Evolutionary conservation across 768 basidiomycete species (phyloP).

Genomic region (Russula ochroleuca): DNA sequence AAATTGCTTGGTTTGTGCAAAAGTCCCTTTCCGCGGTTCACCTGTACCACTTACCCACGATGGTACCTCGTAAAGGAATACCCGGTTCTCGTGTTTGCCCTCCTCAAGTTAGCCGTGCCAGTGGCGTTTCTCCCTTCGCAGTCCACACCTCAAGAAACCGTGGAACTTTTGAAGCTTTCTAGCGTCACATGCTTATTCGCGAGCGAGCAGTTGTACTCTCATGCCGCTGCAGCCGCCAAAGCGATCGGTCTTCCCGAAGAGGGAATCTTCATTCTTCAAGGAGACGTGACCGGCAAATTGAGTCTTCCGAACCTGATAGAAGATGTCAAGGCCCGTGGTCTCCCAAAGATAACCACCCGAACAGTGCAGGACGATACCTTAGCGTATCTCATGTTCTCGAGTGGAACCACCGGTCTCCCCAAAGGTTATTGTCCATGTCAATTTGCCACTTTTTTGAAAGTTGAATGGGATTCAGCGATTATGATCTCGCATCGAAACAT

Average conservation of each 20-base stretch:
- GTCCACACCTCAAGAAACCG: conserved; percentile 54
- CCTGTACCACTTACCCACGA: background rate
- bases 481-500: conserved; percentile 69
- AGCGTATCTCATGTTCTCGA: conserved; percentile 71
- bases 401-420: conserved; percentile 71
- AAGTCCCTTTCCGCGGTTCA: background rate
- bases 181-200: conserved; percentile 53
- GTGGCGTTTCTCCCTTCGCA: conserved; percentile 51
- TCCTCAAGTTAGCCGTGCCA: conserved; percentile 48
- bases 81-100: conserved; percentile 45
- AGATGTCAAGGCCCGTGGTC: conserved; percentile 36
- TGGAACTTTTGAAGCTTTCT: conserved; percentile 46
- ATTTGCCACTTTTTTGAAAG: background rate
- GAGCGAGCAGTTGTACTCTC: conserved; percentile 41
- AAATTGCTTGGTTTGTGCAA: conserved; percentile 57
- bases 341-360: conserved; percentile 42
- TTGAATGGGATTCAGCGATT: conserved; percentile 44
- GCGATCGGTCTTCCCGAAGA: conserved; percentile 37
- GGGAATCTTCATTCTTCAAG: conserved; percentile 48
- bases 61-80: conserved; percentile 45
- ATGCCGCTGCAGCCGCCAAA: conserved; percentile 40
- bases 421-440: conserved; percentile 47
- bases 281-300: conserved; percentile 38
- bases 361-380: conserved; percentile 50
- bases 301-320: conserved; percentile 46